Evolutionary conservation across 345 rosid genomes (phyloP), one percentile per base, ranked within the genome.

Genomic region (Psidium guajava): DNA sequence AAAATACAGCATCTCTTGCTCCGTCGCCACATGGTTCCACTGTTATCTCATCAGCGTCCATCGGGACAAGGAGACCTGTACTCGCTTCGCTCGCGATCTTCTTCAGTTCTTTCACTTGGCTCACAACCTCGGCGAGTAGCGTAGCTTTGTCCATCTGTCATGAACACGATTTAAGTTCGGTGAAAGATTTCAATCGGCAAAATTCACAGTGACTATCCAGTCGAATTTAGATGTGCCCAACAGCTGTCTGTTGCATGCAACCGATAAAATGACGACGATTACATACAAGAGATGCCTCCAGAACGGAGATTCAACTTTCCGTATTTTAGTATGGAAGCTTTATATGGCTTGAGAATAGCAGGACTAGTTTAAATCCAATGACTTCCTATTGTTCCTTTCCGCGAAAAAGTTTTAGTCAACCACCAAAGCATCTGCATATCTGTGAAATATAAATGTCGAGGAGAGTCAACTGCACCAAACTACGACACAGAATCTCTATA

Each of bases 61-160:
- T 56, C 51, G 98, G 98, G 82, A 93, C 69, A 58, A 92, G 90
- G 86, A 82, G 87, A 36, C 93, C 95, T 86, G 85, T 85, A 75
- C 89, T 87, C 47, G 93, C 90, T 88, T 91, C 92, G 11, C 80
- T 84, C 27, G 95, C 94, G 24, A 18, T 87, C 81, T 82, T 88
- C 87, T 93, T 90, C 82, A 95, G 91, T 81, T 88, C 92, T 85
- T 90, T 91, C 85, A 93, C 89, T 86, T 93, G 91, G 82, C 24
- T 82, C 54, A 92, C 87, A 36, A 95, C 96, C 88, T 93, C 94
- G 57, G 91, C 96, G 53, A 95, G 95, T 88, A 95, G 90, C 52
- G 95, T 84, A n/a, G 96, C 95, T 83, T 95, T 95, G 89, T 95
- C 98, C 96, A 93, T 93, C 96, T 95, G 40, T 32, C 4, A 55